Evolutionary conservation across 2,329 filamentous ascomycete species (phyloP), one percentile per base, ranked within the genome.

Genomic region (Cordyceps javanica): DNA sequence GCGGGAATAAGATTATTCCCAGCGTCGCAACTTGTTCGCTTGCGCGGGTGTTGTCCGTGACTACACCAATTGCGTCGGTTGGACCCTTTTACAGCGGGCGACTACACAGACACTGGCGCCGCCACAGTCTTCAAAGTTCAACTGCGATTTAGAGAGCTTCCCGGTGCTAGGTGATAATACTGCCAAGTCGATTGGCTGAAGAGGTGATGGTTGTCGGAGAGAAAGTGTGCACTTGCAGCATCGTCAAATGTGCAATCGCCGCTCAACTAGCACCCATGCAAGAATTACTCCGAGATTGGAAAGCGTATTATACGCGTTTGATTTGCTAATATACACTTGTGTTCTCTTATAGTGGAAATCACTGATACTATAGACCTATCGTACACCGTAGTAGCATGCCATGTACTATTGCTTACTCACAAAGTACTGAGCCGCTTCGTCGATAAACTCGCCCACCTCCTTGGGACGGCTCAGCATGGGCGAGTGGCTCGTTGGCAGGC

Each of bases 391-490:
- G n/a, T 14, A 14, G 14, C 7, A 3, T n/a, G 19, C 13, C 36
- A 5, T 3, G 14, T 41, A 3, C 8, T n/a, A 25, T 30, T 53
- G 48, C 36, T 54, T 54, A 45, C 54, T 42, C 14, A 48, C 49
- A 34, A 58, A 46, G n/a, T 48, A 51, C 34, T 54, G 38, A 2
- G 19, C 32, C 8, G 56, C 51, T 25, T 70, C 61, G 0, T 63
- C 25, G 3, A 80, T 62, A 46, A 78, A 65, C 2, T 60, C 61
- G 1, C 65, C 72, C 1, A 73, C 74, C 57, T 73, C 72, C 3
- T 69, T 64, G 0, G 77, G 75, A 60, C 64, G 67, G 63, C 78
- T 80, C 62, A 82, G 58, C 65, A 81, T 77, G 0, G 77, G 76
- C 11, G 75, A 79, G 66, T 81, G 78, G 21, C 77, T 73, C n/a